Base-by-base conservation (phyloP, 192 early-diverging fungal genomes). In the Gaertneriomyces sp. region DNA sequence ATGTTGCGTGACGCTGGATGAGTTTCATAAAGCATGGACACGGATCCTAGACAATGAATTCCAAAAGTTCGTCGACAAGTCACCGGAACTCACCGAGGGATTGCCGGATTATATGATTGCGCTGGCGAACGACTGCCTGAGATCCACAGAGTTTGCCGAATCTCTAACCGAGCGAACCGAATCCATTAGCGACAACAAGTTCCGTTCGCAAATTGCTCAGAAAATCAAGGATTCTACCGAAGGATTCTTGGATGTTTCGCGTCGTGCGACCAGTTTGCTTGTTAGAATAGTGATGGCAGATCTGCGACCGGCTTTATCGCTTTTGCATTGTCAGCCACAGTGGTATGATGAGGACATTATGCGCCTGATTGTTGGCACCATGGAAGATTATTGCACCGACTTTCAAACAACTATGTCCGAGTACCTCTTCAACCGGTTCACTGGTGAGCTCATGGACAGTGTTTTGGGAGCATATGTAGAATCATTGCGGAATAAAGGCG, bases 91-190 rank as follows among this genome's bases (percentile, higher is more conserved):
- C n/a, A 84, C 88, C 6, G 84, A 85, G 63, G 95, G 95, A 7
- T 77, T 99, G 64, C 89, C 91, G 4, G 97, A 99, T 64, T 99
- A 99, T 73, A 87, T 92, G 0, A 91, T 95, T 77, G 95, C 97
- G 1, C 82, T 97, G 14, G 92, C 91, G 8, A 99, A 99, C 74
- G 97, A 99, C 80, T 90, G 87, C 69, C 83, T 95, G 74, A 86
- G 90, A 53, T 90, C 86, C 57, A 91, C 92, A 10, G 94, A 97
- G 63, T 95, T 94, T 77, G 85, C 94, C 0, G 94, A 97, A 57
- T 80, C 81, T 14, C 87, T 97, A 39, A 53, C 82, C 5, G 59
- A 65, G 17, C 76, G 89, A 49, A 72, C 76, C 54, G 81, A 85
- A 57, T 44, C 38, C 41, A 45, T 79, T 52, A 64, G 74, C 42